Percentiles rank a stretch among this genome's conserved stretches.
phyloP scores from a whole-genome alignment of 192 early-diverging fungal genomes.

The Allomyces javanicus region DNA sequence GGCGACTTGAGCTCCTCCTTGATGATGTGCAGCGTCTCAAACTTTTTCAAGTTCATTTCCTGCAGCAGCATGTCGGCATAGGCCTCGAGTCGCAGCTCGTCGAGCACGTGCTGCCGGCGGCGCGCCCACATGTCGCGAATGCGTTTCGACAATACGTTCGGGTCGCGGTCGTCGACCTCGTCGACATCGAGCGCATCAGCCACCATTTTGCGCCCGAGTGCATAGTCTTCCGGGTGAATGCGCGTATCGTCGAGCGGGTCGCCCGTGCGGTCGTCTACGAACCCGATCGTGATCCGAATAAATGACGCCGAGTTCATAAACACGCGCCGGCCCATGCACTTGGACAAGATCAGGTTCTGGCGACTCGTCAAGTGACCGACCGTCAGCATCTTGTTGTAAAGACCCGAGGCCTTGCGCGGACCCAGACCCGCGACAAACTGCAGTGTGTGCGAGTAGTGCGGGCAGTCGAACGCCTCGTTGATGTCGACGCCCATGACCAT shows the following conservation, averaged over 20 bases:
- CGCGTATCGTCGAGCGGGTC: slow-evolving; percentile 86
- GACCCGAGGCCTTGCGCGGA: slow-evolving; percentile 68
- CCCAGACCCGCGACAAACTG: slow-evolving; percentile 86
- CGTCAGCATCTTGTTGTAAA: slow-evolving; percentile 41
- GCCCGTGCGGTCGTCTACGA: slow-evolving; percentile 22
- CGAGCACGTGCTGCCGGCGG: slow-evolving; percentile 49
- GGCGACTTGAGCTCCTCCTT: slow-evolving; percentile 72
- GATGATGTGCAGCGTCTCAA: slow-evolving; percentile 62
- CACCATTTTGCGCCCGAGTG: slow-evolving; percentile 88
- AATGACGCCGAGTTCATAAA: slow-evolving; percentile 91
- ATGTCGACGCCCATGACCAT: slow-evolving; percentile 75
- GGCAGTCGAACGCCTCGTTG: slow-evolving; percentile 45
- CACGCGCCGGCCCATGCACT: slow-evolving; percentile 43
- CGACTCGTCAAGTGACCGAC: slow-evolving; percentile 13
- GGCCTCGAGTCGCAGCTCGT: slow-evolving; percentile 70
- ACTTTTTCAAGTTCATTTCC: slow-evolving; percentile 54
- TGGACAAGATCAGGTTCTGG: slow-evolving; percentile 42
- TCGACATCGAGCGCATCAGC: slow-evolving; percentile 79
- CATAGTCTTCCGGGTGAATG: slow-evolving; percentile 90
- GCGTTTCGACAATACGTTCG: slow-evolving; percentile 25
- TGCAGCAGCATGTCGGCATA: slow-evolving; percentile 69
- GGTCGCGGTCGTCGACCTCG: slow-evolving; percentile 13
- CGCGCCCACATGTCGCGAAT: slow-evolving; percentile 59
- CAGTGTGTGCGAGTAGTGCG: slow-evolving; percentile 49
- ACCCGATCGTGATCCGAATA: slow-evolving; percentile 49